phyloP scores from a whole-genome alignment of 83 land plant species.

The Picea abies region DNA sequence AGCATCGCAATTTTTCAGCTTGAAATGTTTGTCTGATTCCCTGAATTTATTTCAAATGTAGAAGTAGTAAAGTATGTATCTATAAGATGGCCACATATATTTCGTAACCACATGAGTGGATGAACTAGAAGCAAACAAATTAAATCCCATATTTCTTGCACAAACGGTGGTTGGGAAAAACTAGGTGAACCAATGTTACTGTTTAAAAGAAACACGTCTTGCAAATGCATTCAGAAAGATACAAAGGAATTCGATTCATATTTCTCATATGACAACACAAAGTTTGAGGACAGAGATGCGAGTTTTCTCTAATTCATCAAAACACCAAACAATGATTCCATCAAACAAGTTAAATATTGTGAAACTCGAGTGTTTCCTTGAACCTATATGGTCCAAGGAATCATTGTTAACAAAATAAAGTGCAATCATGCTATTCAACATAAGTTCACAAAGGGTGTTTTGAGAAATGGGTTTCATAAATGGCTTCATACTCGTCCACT shows the following conservation, averaged over 20 bases:
- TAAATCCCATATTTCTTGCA: slow-evolving; percentile 79
- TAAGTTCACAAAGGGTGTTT: no score
- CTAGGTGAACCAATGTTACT: not conserved
- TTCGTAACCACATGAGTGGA: slow-evolving; percentile 75
- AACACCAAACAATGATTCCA: not conserved
- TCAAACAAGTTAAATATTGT: not conserved
- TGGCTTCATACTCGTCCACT: no score
- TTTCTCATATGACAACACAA: no score
- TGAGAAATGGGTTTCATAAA: no score
- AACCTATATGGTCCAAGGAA: not conserved
- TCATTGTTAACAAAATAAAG: no score
- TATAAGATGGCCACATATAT: slow-evolving; percentile 59
- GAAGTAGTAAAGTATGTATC: slow-evolving; percentile 44
- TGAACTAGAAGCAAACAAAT: slow-evolving; percentile 60
- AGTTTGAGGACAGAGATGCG: no score
- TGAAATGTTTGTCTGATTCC: slow-evolving; percentile 9
- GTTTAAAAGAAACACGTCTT: not conserved
- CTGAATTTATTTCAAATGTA: slow-evolving; percentile 12
- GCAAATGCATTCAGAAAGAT: not conserved
- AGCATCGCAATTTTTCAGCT: slow-evolving; percentile 25
- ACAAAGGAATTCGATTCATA: not conserved
- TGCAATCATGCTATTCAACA: no score
- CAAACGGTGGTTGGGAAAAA: not conserved
- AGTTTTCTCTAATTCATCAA: no score
- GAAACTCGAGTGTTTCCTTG: not conserved